Percentiles rank a stretch among this genome's conserved stretches.
These are phyloP conservation scores for Phialophora tarda DNA, from an alignment of 2,329 filamentous ascomycete genomes.

Conservation along the genomic window DNA sequence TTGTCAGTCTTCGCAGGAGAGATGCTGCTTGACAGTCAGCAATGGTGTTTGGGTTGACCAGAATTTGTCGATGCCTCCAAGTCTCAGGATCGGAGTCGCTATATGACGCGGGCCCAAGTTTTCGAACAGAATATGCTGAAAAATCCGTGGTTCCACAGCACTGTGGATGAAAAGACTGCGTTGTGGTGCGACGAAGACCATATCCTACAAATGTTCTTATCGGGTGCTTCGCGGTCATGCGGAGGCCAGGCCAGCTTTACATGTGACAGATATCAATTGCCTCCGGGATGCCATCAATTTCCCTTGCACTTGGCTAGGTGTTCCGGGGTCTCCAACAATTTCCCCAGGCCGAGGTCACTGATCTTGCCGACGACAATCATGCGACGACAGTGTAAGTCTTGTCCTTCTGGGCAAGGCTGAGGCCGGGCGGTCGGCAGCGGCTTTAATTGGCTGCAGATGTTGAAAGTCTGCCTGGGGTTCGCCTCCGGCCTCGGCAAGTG, in stretches of 20 bases:
- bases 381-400: constrained; percentile 3
- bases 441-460: not conserved
- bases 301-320: not conserved
- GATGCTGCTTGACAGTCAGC: not conserved
- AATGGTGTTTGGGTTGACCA: not conserved
- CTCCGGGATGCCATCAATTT: too few species aligned
- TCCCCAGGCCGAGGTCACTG: not conserved
- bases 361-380: constrained; percentile 2
- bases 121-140: not conserved
- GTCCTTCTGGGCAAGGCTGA: constrained; percentile 2
- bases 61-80: too few species aligned
- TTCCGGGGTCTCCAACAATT: not conserved
- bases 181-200: not conserved
- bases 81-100: not conserved
- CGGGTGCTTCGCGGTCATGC: not conserved
- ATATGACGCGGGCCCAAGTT: not conserved
- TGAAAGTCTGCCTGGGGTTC: not conserved
- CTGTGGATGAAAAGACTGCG: not conserved
- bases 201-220: not conserved
- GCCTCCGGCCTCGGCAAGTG: constrained; percentile 3
- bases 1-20: not conserved
- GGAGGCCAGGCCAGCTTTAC: not conserved
- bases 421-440: not conserved
- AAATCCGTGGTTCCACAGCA: not conserved
- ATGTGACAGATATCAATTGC: not conserved